A percentile compares a stretch with the other conserved stretches of the same genome.
Evolutionary conservation across 2,329 filamentous ascomycete species (phyloP).

Genomic region (Alternaria incomplexa): DNA sequence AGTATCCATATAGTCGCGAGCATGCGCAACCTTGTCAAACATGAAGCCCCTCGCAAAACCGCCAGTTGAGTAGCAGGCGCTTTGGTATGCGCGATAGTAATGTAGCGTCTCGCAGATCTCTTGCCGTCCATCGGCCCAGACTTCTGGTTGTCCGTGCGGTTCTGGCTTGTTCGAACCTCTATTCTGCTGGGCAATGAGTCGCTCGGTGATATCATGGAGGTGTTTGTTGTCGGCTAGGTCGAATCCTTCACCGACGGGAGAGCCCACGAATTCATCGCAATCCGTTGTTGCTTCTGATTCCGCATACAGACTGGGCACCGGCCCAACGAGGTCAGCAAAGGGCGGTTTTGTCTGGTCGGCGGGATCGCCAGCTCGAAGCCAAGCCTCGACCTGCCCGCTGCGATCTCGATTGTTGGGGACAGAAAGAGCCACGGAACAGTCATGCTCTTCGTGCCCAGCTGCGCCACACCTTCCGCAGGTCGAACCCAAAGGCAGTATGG

Average conservation of each 20-base stretch:
- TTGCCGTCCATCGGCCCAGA: constrained; percentile 65
- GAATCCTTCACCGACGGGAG: background rate
- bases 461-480: background rate
- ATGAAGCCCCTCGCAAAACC: constrained; percentile 63
- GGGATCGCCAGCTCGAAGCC: background rate
- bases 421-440: background rate
- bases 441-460: background rate
- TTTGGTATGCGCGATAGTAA: constrained; percentile 68
- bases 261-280: background rate
- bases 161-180: constrained; percentile 38
- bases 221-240: background rate
- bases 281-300: constrained; percentile 10
- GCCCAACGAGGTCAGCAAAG: background rate
- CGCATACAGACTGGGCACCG: background rate
- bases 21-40: constrained; percentile 61
- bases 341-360: background rate
- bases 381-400: background rate
- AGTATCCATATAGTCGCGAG: constrained; percentile 64
- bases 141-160: constrained; percentile 51
- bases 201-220: constrained; percentile 18
- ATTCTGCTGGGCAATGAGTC: constrained; percentile 17
- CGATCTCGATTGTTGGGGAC: background rate
- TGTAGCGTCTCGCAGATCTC: constrained; percentile 68
- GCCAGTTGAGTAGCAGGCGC: constrained; percentile 61
- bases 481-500: background rate